A percentile compares a stretch with the other conserved stretches of the same genome.
phyloP scores from a whole-genome alignment of 2,329 filamentous ascomycete species.

The Xylariaceae sp. region DNA sequence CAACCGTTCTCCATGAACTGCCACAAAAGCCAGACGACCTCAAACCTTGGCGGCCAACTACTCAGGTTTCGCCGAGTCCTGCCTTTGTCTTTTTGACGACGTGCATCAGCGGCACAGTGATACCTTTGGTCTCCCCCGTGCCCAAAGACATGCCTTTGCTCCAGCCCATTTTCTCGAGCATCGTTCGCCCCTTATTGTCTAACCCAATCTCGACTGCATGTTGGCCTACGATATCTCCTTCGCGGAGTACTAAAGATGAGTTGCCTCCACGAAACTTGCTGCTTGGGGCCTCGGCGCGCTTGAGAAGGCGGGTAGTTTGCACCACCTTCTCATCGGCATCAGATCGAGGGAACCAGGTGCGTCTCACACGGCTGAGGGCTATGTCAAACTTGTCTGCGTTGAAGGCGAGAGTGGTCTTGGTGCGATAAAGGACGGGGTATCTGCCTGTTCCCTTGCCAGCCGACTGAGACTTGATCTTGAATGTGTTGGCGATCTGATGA shows the following conservation, averaged over 20 bases:
- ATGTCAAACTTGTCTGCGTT: constrained; percentile 52
- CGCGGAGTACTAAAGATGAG: constrained; percentile 56
- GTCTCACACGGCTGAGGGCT: constrained; percentile 43
- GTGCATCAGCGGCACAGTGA: constrained; percentile 79
- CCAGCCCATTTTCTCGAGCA: constrained; percentile 99
- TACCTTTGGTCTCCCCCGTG: constrained; percentile 78
- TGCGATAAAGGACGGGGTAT: constrained; percentile 75
- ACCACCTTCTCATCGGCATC: constrained; percentile 36
- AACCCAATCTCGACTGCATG: constrained; percentile 77
- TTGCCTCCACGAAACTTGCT: constrained; percentile 29
- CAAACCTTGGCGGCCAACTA: too few species aligned
- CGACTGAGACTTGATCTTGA: constrained; percentile 82
- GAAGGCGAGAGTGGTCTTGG: constrained; percentile 59
- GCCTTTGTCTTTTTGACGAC: constrained; percentile 83
- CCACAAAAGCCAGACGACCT: too few species aligned
- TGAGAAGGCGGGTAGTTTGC: constrained; percentile 25
- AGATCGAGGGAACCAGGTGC: constrained; percentile 53
- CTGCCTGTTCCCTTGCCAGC: constrained; percentile 68
- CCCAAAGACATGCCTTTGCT: constrained; percentile 80
- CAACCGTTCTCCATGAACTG: too few species aligned
- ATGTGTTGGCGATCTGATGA: constrained; percentile 70
- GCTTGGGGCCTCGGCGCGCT: constrained; percentile 24
- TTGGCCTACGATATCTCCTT: constrained; percentile 85
- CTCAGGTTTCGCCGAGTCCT: constrained; percentile 69
- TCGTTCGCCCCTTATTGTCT: constrained; percentile 77